Evolutionary conservation across 1,139 yeast species (phyloP).

Genomic region (Pichia sp.): DNA sequence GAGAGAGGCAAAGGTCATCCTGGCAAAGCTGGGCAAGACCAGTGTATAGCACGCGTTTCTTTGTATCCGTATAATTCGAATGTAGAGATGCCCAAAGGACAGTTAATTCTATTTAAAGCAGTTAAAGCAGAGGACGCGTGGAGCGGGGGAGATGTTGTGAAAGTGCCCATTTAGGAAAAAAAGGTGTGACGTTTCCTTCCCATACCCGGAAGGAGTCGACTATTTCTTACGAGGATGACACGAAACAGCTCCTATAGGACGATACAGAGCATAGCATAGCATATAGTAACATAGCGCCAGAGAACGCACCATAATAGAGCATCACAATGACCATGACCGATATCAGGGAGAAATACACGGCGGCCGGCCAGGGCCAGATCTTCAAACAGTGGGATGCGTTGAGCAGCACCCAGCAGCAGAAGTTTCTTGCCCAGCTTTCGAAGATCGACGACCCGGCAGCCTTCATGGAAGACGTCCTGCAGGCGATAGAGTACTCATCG

Average conservation of each 20-base stretch:
- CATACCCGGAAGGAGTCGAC: neutral
- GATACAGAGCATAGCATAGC: too few relatives aligned
- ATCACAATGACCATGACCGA: constrained; percentile 5
- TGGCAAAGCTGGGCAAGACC: constrained; percentile 1
- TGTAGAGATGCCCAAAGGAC: too few relatives aligned
- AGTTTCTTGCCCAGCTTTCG: constrained; percentile 39
- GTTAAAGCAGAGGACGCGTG: neutral
- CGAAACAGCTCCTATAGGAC: too few relatives aligned
- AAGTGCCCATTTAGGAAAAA: neutral
- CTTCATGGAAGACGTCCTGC: constrained; percentile 42
- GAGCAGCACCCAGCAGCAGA: constrained; percentile 32
- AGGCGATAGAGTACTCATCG: constrained; percentile 41
- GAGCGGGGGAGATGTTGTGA: neutral
- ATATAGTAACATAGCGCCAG: too few relatives aligned
- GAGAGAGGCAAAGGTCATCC: constrained; percentile 39
- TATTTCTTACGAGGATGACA: neutral
- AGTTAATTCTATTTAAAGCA: neutral
- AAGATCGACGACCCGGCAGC: constrained; percentile 40
- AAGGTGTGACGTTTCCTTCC: neutral
- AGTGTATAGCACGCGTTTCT: neutral
- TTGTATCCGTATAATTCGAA: neutral
- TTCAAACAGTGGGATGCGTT: constrained; percentile 42
- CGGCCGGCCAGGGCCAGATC: constrained; percentile 31
- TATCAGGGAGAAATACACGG: constrained; percentile 20
- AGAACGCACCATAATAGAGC: neutral